Evolutionary conservation across 257 asterid species (phyloP), one percentile per base, ranked within the genome.

Genomic region (Nicotiana obtusifolia): DNA sequence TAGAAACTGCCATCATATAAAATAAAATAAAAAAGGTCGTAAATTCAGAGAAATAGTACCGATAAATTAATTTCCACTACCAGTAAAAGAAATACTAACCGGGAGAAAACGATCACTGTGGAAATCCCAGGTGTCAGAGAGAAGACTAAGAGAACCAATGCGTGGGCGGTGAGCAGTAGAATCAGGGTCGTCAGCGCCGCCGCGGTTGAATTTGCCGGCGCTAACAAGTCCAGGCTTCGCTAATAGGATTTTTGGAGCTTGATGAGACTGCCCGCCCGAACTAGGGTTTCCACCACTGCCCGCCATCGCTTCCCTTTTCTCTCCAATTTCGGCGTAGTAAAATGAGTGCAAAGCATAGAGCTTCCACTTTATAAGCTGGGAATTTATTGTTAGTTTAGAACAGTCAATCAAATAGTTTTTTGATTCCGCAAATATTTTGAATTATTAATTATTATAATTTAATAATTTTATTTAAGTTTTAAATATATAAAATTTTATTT

Each of bases 171-270:
- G 89, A n/a, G 95, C 89, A 16, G 95, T 77, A 30, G 95, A 83
- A 81, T 92, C 98, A 17, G 11, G 47, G 47, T 95, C 99, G 37
- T 94, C 97, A 61, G 85, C 87, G 80, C 88, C 92, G 78, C 90
- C 91, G 31, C 92, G 93, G 84, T 84, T 86, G 85, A 91, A 93
- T 60, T 91, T 93, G 19, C 92, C 90, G 76, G 93, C 81, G 81
- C 90, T 69, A 80, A 91, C 93, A 17, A 95, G 89, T 73, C 97
- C 95, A n/a, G 99, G 99, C 87, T 95, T 95, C 10, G 99, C 97
- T 82, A 95, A 76, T 77, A 95, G 81, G 86, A 95, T 95, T 85
- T 95, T 95, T 77, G 99, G 99, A 66, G 93, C 93, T 30, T 78
- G 82, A 41, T 78, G 82, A 44, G 82, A 78, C 22, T 41, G 10